A percentile compares a stretch with the other conserved stretches of the same genome.
Conservation (phyloP, 352 stramenopile genomes). For the Globisporangium okanoganense region DNA sequence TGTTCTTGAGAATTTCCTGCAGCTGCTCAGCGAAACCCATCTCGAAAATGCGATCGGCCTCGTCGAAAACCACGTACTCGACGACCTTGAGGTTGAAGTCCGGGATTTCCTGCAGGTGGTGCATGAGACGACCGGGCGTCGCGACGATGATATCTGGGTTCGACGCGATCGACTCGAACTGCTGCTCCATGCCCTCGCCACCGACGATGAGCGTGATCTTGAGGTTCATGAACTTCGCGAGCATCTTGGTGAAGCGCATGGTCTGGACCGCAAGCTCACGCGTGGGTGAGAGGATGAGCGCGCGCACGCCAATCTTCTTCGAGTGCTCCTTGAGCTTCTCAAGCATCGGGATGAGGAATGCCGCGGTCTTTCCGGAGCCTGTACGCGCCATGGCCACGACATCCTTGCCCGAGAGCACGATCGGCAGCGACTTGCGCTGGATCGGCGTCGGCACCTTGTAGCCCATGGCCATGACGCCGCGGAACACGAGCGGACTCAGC, state of each 20-base stretch:
- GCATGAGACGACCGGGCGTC: conserved; percentile 94
- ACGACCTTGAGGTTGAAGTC: conserved; percentile 92
- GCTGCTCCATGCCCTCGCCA: conserved; percentile 97
- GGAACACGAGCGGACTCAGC: conserved; percentile 72
- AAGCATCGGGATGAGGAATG: conserved; percentile 98
- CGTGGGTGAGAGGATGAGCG: conserved; percentile 94
- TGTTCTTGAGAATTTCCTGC: conserved; percentile 90
- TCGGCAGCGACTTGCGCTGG: conserved; percentile 97
- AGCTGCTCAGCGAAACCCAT: conserved; percentile 99
- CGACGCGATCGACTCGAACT: conserved; percentile 94
- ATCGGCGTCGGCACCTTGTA: conserved; percentile 99
- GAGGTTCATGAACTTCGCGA: conserved; percentile 91
- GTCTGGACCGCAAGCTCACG: conserved; percentile 99
- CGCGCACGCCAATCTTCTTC: conserved; percentile 82
- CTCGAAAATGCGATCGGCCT: conserved; percentile 99
- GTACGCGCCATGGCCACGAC: conserved; percentile 98
- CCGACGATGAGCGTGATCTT: conserved; percentile 94
- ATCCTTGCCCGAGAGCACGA: conserved; percentile 95
- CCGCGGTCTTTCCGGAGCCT: conserved; percentile 96
- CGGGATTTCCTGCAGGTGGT: conserved; percentile 91
- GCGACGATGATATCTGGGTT: conserved; percentile 95
- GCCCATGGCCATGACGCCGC: conserved; percentile 90
- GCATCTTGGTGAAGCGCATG: conserved; percentile 83
- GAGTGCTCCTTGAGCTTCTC: conserved; percentile 95
- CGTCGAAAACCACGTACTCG: conserved; percentile 96